Base-by-base conservation (phyloP, 2,329 filamentous ascomycete genomes). In the Pseudogymnoascus sp. region DNA sequence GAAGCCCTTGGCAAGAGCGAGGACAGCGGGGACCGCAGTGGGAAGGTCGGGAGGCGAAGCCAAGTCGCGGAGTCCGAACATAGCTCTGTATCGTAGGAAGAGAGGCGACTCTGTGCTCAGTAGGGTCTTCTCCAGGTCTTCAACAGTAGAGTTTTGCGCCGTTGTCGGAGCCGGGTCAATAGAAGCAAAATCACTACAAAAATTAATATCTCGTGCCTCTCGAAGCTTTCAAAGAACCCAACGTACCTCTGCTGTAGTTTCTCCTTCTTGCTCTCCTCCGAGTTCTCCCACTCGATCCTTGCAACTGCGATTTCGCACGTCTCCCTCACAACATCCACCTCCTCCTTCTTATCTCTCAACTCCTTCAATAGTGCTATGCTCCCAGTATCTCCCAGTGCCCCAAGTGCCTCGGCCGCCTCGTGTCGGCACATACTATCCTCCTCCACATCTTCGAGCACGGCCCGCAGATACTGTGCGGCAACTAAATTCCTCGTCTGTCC, bases 291-390 rank as follows among this genome's bases (percentile, higher is more conserved):
- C 73, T 92, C 82, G 70, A 99, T 95, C 66, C 94, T 85, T 69
- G 91, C 92, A 62, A 97, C 89, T 5, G 95, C 93, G 72, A 99
- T 94, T 72, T 99, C 94, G 73, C 94, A 99, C 0, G 94, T 99
- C 80, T 99, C 92, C 41, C 83, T 84, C n/a, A 99, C 86, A 38
- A 91, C 89, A 28, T 88, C 85, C 34, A 86, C 81, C 75, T 97
- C 92, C 16, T 83, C 84, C 64, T 80, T 75, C 65, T 90, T 85
- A 71, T 97, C 89, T 64, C 90, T 82, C 70, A 91, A 84, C 65
- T 83, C 74, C 71, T 81, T 84, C 66, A 99, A 77, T 34, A 97
- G 75, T 2, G 85, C 84, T 71, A 99, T 73, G 70, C 90, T 92
- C 3, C 81, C 81, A 30, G 79, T 76, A 71, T 93, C 86, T 3